phyloP scores from a whole-genome alignment of 495 filamentous ascomycete species.

The Aspergillus heteromorphus region DNA sequence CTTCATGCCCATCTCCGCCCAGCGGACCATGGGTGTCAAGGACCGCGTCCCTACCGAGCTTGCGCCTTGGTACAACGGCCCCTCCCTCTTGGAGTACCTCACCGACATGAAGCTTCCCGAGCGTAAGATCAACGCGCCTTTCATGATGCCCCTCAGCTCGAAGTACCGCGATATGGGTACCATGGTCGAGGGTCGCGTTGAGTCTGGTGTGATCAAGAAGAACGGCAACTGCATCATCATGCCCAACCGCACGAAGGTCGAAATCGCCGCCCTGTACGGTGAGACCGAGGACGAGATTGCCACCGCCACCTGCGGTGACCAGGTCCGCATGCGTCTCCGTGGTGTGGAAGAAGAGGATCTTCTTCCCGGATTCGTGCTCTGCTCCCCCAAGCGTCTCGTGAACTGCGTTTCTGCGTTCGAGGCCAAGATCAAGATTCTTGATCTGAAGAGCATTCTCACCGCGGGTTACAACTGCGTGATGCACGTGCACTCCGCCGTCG shows the following conservation, averaged over 20 bases:
- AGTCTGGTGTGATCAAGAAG: conserved; percentile 89
- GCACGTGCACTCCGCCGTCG: conserved; percentile 87
- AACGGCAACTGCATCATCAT: conserved; percentile 79
- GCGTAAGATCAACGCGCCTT: conserved; percentile 93
- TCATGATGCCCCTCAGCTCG: conserved; percentile 97
- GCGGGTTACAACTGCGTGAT: conserved; percentile 88
- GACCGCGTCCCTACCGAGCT: conserved; percentile 74
- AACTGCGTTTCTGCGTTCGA: conserved; percentile 88
- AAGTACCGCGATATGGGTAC: conserved; percentile 98
- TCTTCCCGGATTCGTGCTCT: conserved; percentile 92
- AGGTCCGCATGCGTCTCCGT: conserved; percentile 85
- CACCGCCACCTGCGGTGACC: conserved; percentile 82
- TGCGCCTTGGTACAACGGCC: conserved; percentile 78
- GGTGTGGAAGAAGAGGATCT: conserved; percentile 98
- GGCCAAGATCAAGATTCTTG: conserved; percentile 93
- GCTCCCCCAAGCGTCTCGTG: conserved; percentile 84
- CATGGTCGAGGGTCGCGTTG: conserved; percentile 95
- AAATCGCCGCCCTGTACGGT: conserved; percentile 80
- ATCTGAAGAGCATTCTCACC: conserved; percentile 87
- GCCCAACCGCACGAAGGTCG: conserved; percentile 80
- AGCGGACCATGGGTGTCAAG: conserved; percentile 80
- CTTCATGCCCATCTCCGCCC: conserved; percentile 96
- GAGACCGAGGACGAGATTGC: conserved; percentile 91
- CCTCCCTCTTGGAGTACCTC: conserved; percentile 92
- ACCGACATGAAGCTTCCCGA: conserved; percentile 86